Percentiles rank a stretch among this genome's conserved stretches.
Conservation (phyloP, 148 eudicot genomes). For the Chenopodium berlandieri region DNA sequence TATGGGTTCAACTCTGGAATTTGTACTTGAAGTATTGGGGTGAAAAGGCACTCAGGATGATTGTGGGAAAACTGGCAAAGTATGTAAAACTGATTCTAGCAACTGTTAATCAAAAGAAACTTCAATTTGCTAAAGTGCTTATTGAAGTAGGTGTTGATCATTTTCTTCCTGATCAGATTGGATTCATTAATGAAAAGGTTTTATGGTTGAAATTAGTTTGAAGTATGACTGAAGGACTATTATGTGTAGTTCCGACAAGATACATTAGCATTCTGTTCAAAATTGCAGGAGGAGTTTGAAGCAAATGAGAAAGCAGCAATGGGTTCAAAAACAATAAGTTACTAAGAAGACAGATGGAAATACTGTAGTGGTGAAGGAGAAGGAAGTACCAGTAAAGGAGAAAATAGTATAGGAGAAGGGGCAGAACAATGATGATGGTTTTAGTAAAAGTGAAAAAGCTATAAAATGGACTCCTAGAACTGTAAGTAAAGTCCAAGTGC, state of each 20-base stretch:
- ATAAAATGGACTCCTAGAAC: too few relatives aligned
- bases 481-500: too few relatives aligned
- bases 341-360: too few relatives aligned
- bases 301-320: too few relatives aligned
- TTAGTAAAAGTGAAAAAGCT: too few relatives aligned
- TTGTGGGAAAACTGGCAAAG: neutral
- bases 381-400: too few relatives aligned
- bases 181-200: neutral
- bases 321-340: too few relatives aligned
- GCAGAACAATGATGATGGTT: too few relatives aligned
- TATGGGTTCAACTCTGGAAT: neutral
- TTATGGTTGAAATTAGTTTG: neutral
- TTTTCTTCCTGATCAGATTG: neutral
- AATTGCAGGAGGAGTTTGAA: too few relatives aligned
- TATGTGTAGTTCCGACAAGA: neutral
- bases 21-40: neutral
- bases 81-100: neutral
- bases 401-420: too few relatives aligned
- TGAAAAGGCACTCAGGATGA: fast-evolving
- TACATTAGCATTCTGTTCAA: too few relatives aligned
- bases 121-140: neutral
- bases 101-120: neutral
- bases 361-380: too few relatives aligned
- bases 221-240: neutral
- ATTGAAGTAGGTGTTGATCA: neutral